These are phyloP conservation scores for Cynara cardunculus DNA, from an alignment of 129 eudicot genomes.

Conservation along the genomic window DNA sequence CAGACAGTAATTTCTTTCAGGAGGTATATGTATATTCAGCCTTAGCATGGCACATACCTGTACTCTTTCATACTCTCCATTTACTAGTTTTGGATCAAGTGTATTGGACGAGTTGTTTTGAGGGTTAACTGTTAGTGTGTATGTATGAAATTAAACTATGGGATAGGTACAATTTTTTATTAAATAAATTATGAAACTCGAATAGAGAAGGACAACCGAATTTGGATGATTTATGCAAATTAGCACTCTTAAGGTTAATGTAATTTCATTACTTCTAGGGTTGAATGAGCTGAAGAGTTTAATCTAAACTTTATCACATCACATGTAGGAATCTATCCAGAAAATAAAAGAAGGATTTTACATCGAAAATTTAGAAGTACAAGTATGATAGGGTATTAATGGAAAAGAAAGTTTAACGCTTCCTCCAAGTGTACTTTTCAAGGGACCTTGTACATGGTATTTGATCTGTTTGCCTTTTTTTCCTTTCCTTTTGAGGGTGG, in stretches of 20 bases:
- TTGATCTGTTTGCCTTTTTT: too few species aligned
- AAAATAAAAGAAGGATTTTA: too few species aligned
- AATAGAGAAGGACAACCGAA: not conserved
- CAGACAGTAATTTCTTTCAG: slow-evolving; percentile 87
- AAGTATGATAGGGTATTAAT: too few species aligned
- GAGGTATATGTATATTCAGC: slow-evolving; percentile 47
- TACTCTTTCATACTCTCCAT: not conserved
- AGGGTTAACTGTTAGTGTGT: not conserved
- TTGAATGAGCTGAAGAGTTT: not conserved
- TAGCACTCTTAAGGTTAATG: not conserved
- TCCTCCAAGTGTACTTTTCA: too few species aligned
- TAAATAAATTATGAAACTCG: not conserved
- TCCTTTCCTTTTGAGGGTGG: too few species aligned
- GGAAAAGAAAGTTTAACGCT: too few species aligned
- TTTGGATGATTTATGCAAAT: not conserved
- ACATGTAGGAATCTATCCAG: too few species aligned
- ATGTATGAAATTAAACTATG: not conserved
- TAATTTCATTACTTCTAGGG: not conserved
- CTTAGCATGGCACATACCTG: not conserved
- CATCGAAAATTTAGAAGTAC: too few species aligned
- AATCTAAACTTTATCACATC: not conserved
- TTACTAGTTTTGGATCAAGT: too few species aligned
- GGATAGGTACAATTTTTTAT: not conserved
- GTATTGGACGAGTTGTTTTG: not conserved
- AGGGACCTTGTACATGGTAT: too few species aligned